phyloP scores from a whole-genome alignment of 164 flowering plant species.

The Vitis rupestris region DNA sequence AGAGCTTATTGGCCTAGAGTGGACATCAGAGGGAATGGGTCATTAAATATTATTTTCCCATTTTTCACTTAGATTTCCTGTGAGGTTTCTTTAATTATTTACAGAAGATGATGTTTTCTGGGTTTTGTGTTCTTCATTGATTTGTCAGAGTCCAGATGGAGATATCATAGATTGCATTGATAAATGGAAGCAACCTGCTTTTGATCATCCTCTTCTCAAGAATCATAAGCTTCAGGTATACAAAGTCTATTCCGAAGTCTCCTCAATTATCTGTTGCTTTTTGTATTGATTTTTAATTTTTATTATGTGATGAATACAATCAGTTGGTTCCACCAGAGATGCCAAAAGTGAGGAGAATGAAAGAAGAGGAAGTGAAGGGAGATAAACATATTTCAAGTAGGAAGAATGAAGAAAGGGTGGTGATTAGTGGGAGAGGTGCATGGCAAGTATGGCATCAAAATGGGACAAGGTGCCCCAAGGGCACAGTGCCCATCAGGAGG shows the following conservation, averaged over 20 bases:
- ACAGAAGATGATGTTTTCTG: too few species aligned
- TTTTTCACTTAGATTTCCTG: too few species aligned
- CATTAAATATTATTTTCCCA: too few species aligned
- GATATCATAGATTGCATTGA: constrained; percentile 14
- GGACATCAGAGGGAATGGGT: too few species aligned
- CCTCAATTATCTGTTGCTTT: not conserved
- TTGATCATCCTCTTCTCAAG: constrained; percentile 22
- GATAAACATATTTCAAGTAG: too few species aligned
- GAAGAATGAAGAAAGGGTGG: not conserved
- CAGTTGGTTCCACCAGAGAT: too few species aligned
- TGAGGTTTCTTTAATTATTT: too few species aligned
- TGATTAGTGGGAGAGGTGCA: not conserved
- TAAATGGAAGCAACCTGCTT: constrained; percentile 14
- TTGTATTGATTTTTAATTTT: too few species aligned
- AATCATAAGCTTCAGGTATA: constrained; percentile 8
- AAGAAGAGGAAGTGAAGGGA: not conserved
- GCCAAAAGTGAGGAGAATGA: too few species aligned
- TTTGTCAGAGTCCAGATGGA: not conserved
- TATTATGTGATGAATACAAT: too few species aligned
- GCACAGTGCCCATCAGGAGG: not conserved
- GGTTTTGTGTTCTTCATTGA: too few species aligned
- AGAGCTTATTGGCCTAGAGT: too few species aligned
- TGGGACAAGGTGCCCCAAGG: constrained; percentile 24
- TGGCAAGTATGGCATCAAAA: not conserved
- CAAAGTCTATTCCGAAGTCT: not conserved